Percentiles rank a stretch among this genome's conserved stretches.
These are phyloP conservation scores for Chalciporus chontae DNA, from an alignment of 768 basidiomycete genomes.

Conservation along the genomic window DNA sequence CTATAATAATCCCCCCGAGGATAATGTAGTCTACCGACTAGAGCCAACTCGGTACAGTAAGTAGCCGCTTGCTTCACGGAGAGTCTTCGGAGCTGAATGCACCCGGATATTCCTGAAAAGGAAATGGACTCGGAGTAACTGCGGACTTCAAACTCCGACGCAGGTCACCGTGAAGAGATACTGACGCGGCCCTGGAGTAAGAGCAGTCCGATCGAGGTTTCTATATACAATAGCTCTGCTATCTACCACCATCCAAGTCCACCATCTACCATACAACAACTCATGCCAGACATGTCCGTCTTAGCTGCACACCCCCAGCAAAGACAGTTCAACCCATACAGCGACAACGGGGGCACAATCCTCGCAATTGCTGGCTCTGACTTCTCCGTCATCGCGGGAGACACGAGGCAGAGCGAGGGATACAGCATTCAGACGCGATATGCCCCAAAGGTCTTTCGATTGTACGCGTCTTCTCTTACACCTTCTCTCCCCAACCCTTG, in stretches of 20 bases:
- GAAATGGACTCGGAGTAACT: background rate
- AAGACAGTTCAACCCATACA: constrained; percentile 82
- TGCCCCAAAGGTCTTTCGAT: constrained; percentile 89
- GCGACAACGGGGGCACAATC: constrained; percentile 93
- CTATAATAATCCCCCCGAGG: no score
- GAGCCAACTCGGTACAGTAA: no score
- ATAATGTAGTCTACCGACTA: no score
- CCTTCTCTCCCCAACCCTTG: background rate
- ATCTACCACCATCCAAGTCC: background rate
- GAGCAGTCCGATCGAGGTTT: background rate
- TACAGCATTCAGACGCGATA: constrained; percentile 98
- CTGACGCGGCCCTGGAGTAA: background rate
- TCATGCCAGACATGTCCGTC: constrained; percentile 32
- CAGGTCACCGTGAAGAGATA: background rate
- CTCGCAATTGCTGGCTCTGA: constrained; percentile 92
- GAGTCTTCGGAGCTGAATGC: background rate
- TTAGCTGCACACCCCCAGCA: constrained; percentile 43
- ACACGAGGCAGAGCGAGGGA: constrained; percentile 96
- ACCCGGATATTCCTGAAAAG: background rate
- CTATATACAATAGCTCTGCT: no score
- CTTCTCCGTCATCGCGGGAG: constrained; percentile 93
- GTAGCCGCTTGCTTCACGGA: background rate
- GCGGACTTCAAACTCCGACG: background rate
- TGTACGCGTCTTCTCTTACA: constrained; percentile 53
- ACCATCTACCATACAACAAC: constrained; percentile 2